Base-by-base conservation (phyloP, 176 grass and related monocot species). In the Phyllostachys edulis region DNA sequence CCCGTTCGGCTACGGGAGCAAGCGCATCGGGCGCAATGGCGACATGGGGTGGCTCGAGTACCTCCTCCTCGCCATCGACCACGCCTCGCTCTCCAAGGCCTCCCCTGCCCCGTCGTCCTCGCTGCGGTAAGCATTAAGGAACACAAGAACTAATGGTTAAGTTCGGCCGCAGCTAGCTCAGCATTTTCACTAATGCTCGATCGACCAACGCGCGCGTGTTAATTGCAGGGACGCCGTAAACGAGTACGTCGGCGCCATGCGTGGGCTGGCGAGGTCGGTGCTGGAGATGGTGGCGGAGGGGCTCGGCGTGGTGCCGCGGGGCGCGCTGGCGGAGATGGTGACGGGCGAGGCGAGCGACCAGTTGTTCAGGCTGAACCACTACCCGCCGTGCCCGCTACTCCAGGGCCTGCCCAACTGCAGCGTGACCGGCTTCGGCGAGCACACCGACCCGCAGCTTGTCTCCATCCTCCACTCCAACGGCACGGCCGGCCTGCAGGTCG, bases 11-110 rank as follows among this genome's bases (percentile, higher is more conserved):
- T 97, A 97, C 62, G 90, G 90, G 0, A 97, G 65, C 90, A 94
- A 86, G 74, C 66, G 70, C 41, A 97, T 94, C 73, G 94, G 92
- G 0, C 52, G 56, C 45, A 97, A 97, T 84, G 94, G 94, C 50
- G 92, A 97, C 82, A 73, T 63, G 46, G 94, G 94, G 14, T 97
- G 94, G 94, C 29, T 97, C 32, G 94, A 97, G 88, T 97, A 97
- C 87, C 92, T 97, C 71, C 90, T 97, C 51, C 80, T 97, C 79
- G 88, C 86, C 67, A 68, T 94, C 70, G 71, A 82, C 60, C 32
- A 24, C 55, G 36, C 8, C 5, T 54, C 80, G 11, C 23, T 75
- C 42, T 76, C 69, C 36, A 8, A 32, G 16, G 24, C 62, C 63
- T 69, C 64, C 24, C 69, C 52, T 45, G 62, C 65, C 11, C 80